Percentiles rank a stretch among this genome's conserved stretches.
phyloP scores from a whole-genome alignment of 2,329 filamentous ascomycete species.

The Epichloe elymi region DNA sequence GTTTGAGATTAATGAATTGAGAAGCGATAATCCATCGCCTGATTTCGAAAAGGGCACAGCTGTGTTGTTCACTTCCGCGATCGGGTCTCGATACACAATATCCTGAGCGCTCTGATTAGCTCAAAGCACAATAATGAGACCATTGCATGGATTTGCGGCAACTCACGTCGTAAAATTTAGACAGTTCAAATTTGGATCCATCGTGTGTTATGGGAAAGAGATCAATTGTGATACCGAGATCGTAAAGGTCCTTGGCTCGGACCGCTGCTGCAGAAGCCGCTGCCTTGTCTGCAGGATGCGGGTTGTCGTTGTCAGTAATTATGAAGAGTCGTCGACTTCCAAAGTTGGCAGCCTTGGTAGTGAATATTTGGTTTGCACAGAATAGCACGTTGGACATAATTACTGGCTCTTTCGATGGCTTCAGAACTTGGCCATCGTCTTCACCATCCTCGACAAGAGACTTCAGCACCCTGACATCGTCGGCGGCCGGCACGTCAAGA shows the following conservation, averaged over 20 bases:
- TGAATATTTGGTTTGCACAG: conserved; percentile 93
- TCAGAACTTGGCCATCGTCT: conserved; percentile 53
- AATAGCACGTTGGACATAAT: conserved; percentile 86
- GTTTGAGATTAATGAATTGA: conserved; percentile 70
- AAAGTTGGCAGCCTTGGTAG: conserved; percentile 88
- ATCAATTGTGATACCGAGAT: conserved; percentile 82
- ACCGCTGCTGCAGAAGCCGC: conserved; percentile 67
- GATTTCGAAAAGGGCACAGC: conserved; percentile 51
- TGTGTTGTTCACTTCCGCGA: conserved; percentile 46
- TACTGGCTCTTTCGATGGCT: conserved; percentile 53
- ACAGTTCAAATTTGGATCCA: conserved; percentile 61
- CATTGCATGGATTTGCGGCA: neutral
- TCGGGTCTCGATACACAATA: conserved; percentile 73
- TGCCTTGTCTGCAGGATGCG: conserved; percentile 59
- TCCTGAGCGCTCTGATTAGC: conserved; percentile 38
- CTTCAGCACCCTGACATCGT: conserved; percentile 72
- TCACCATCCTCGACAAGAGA: conserved; percentile 67
- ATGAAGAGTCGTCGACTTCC: conserved; percentile 87
- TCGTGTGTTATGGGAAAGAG: conserved; percentile 74
- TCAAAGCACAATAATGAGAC: too few species aligned
- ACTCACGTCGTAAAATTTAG: conserved; percentile 80
- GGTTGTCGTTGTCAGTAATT: conserved; percentile 87
- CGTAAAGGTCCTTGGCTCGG: conserved; percentile 87
- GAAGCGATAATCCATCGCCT: conserved; percentile 62
- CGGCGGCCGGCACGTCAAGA: conserved; percentile 73